Evolutionary conservation across 331 rosid species (phyloP), one percentile per base, ranked within the genome.

Genomic region (Malus hybrid): DNA sequence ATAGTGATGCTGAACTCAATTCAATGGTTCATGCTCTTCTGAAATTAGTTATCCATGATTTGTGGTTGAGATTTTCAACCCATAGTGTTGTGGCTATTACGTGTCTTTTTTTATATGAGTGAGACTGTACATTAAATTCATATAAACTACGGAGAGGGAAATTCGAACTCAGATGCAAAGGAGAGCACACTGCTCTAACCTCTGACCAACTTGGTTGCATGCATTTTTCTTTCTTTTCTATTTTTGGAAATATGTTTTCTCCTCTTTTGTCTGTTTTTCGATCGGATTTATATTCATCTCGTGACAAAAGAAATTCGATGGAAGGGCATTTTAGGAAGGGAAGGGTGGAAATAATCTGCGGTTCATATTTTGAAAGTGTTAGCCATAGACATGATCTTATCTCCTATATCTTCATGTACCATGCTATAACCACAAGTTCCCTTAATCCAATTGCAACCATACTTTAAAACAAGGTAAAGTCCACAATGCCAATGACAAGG

Each of bases 351-450:
- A 73, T 29, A 68, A 80, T 81, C 74, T 83, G 96, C 84, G 98
- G 90, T 79, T 83, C 68, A 85, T 78, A 86, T 77, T 74, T 65
- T 66, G 70, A 56, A 80, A 83, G 63, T 66, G 36, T 26, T 62
- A 63, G 4, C 64, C 34, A 70, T 71, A 75, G 77, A 77, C 80
- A 60, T 77, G 56, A 87, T 82, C 98, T 91, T 91, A 89, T 91
- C 98, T 80, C 48, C 61, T 79, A 75, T 72, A 80, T 77, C 85
- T 76, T 62, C 91, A 36, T 52, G 22, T 75, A 73, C 69, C 74
- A 8, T 84, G 84, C 81, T 85, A 66, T 66, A 90, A 84, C 98
- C 98, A 93, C 97, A 80, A 76, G 72, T 87, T 87, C 81, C 76
- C 50, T 33, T 39, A 66, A 67, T 73, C 55, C 77, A 79, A 72